Base-by-base conservation (phyloP, 805 yeast species). In the baker's yeast (Saccharomyces cerevisiae) region DNA sequence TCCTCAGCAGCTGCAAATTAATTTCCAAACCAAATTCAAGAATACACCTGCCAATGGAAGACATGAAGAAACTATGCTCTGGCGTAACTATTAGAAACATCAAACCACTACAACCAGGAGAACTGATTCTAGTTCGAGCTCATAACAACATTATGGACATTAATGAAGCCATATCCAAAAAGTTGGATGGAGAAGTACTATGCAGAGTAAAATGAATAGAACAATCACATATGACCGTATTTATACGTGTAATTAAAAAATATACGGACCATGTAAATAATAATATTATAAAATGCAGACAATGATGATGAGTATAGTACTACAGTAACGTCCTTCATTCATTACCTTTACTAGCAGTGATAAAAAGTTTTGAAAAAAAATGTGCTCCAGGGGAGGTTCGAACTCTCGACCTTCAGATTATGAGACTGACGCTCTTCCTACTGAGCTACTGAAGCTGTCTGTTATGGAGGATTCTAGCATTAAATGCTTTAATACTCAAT, bases 81-180 rank as follows among this genome's bases (percentile, higher is more conserved):
- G 99, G 98, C 2, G 74, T 80, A 56, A 78, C 82, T 10, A 84
- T 88, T 27, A 81, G 96, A 73, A 77, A 81, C 60, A 83, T 92
- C 55, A 79, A 80, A 62, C 96, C 97, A 0, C 72, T 89, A 51
- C 88, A 84, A 65, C 95, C 97, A 0, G 96, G 96, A 41, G 99
- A 94, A 70, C 79, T 87, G 55, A 82, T 90, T 56, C 82, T 94
- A 62, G 79, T 94, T 31, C 76, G 78, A 59, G 73, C 80, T 47
- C 74, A 74, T 28, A 75, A 77, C 8, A 76, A 77, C 22, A 78
- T 91, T 43, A 73, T 87, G 57, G 96, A 89, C 61, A 74, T 91
- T 53, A 88, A 85, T 63, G 96, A 92, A 63, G 98, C 97, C 41
- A 86, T 92, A 26, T 79, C 81, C 57, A 83, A 80, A 66, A 80